Base-by-base conservation (phyloP, 495 filamentous ascomycete species). In the Usnea hakonensis region DNA sequence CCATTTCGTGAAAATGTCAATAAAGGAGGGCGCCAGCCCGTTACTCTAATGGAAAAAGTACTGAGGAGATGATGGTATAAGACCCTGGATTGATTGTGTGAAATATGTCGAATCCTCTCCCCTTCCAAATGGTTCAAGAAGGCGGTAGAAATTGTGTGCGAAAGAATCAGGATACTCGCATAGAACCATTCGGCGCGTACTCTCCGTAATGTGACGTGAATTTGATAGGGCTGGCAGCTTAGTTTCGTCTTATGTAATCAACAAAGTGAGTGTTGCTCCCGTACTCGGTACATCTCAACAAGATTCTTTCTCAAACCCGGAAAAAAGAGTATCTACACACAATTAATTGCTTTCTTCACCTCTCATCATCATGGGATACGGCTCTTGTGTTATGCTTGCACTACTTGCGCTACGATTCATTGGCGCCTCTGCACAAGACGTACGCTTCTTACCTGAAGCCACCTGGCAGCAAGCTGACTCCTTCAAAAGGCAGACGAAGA, bases 331-430 rank as follows among this genome's bases (percentile, higher is more conserved):
- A n/a, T 23, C n/a, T 9, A 44, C 21, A 28, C 4, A 48, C 44
- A 26, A 14, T 9, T 38, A 48, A 3, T 46, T 48, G 6, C 23
- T 17, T 9, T 46, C 32, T 21, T 16, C 40, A 6, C 26, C 2
- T 59, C 30, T 17, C n/a, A 46, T 17, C 53, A 62, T 36, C 38
- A 62, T 57, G 52, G 41, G 55, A 46, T 35, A 56, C 60, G 26
- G 21, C 23, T 48, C 53, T 13, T 19, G 48, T 38, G 10, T 40
- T 48, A 57, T 53, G 28, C 32, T 57, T 26, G 53, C n/a, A 59
- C 74, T 91, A 54, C 77, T 90, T 69, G 85, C 87, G 52, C 81
- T 91, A 65, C 86, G 86, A 68, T 82, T 83, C 52, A 77, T 86
- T 62, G 78, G 80, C 64, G 84, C 84, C 66, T 82, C 63, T 13